These are phyloP conservation scores for Prototheca wickerhamii DNA, from an alignment of 163 green algal species.

Conservation along the genomic window DNA sequence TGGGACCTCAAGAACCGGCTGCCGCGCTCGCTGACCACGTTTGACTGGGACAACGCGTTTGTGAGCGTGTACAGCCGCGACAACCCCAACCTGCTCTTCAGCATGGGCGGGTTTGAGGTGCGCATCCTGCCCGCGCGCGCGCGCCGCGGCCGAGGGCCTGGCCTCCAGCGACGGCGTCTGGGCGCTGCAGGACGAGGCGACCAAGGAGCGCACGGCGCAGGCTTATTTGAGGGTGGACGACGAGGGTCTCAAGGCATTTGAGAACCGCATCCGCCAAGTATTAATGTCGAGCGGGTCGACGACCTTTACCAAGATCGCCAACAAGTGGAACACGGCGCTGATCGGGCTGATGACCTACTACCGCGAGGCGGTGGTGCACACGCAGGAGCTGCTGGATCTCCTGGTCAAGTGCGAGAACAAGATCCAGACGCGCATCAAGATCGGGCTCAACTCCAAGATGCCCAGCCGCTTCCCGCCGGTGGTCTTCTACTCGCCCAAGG, in stretches of 20 bases:
- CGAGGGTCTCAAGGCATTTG: slow-evolving; percentile 95
- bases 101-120: slow-evolving; percentile 97
- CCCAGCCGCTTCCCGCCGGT: slow-evolving; percentile 95
- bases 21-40: slow-evolving; percentile 86
- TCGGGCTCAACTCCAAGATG: slow-evolving; percentile 99
- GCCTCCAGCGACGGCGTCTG: slow-evolving; percentile 83
- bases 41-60: slow-evolving; percentile 98
- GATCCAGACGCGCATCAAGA: slow-evolving; percentile 99
- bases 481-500: slow-evolving; percentile 96
- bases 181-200: slow-evolving; percentile 94
- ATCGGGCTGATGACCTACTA: slow-evolving; percentile 99
- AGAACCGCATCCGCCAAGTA: slow-evolving; percentile 92
- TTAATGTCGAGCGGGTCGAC: slow-evolving; percentile 96
- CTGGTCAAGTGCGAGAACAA: slow-evolving; percentile 99
- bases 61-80: slow-evolving; percentile 92
- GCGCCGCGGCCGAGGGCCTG: slow-evolving; percentile 16
- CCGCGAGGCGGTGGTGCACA: slow-evolving; percentile 95
- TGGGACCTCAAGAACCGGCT: slow-evolving; percentile 98
- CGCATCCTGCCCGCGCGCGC: slow-evolving; percentile 94
- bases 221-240: slow-evolving; percentile 98
- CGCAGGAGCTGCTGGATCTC: slow-evolving; percentile 97
- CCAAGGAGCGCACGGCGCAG: slow-evolving; percentile 96
- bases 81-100: slow-evolving; percentile 99
- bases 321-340: slow-evolving; percentile 99
- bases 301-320: slow-evolving; percentile 99